A percentile compares a stretch with the other conserved stretches of the same genome.
phyloP scores from a whole-genome alignment of 1,284 basidiomycete species.

The Hypsizygus ulmarius region DNA sequence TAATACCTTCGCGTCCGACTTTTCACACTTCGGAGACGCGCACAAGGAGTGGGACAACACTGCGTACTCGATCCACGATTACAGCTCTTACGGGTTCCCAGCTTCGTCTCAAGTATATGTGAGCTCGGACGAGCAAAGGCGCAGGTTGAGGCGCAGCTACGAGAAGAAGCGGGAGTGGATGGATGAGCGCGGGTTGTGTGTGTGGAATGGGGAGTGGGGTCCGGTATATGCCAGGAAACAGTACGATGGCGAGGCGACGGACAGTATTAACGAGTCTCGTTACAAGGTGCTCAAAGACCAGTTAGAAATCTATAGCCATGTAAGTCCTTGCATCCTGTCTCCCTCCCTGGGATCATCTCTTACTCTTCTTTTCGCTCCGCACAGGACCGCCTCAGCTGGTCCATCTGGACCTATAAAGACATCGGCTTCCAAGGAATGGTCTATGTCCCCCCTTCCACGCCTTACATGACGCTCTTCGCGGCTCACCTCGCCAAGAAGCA shows the following conservation, averaged over 20 bases:
- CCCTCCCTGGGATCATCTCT: background rate
- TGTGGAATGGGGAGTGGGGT: constrained; percentile 79
- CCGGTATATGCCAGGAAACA: constrained; percentile 59
- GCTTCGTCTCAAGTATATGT: constrained; percentile 56
- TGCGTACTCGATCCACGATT: constrained; percentile 79
- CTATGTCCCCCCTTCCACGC: constrained; percentile 62
- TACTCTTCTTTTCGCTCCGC: background rate
- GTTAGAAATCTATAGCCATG: constrained; percentile 67
- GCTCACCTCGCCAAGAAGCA: constrained; percentile 67
- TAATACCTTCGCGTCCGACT: constrained; percentile 77
- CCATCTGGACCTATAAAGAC: constrained; percentile 88
- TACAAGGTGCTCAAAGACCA: constrained; percentile 72
- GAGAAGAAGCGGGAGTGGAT: constrained; percentile 72
- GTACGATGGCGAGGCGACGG: constrained; percentile 59
- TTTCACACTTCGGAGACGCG: constrained; percentile 65
- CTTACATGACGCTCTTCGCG: constrained; percentile 65
- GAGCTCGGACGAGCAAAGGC: constrained; percentile 52
- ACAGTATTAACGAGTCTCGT: constrained; percentile 63
- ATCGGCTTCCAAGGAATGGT: constrained; percentile 87
- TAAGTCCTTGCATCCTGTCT: constrained; percentile 16
- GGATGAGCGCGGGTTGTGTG: constrained; percentile 60
- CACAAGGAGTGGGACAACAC: constrained; percentile 57
- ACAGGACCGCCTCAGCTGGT: constrained; percentile 71
- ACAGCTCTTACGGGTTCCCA: constrained; percentile 70
- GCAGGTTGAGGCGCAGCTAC: constrained; percentile 52